phyloP scores from a whole-genome alignment of 768 basidiomycete genomes.

The Galerina sulciceps region DNA sequence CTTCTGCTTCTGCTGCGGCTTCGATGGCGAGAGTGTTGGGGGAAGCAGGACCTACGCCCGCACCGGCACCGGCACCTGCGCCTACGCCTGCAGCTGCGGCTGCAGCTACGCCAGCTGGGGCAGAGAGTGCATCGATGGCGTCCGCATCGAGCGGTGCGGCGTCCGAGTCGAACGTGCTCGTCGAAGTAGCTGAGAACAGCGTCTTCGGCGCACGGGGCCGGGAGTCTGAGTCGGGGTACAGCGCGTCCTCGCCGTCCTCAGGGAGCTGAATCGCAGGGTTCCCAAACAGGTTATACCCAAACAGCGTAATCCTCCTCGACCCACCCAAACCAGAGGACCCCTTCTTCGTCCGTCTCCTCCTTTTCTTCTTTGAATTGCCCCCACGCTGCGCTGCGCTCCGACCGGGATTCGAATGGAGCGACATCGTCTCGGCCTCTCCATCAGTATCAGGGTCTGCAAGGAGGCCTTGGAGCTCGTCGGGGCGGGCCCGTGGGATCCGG shows the following conservation, averaged over 20 bases:
- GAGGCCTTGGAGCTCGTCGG: conserved; percentile 43
- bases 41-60: no score
- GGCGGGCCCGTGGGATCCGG: conserved; percentile 39
- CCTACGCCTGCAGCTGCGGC: conserved; percentile 34
- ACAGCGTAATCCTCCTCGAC: conserved; percentile 53
- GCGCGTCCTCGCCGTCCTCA: conserved; percentile 51
- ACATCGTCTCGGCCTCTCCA: conserved; percentile 64
- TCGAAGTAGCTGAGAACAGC: conserved; percentile 24
- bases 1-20: conserved; percentile 42
- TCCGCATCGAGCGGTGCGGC: conserved; percentile 67
- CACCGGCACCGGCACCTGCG: no score
- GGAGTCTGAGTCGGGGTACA: conserved; percentile 17
- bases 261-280: conserved; percentile 56
- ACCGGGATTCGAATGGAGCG: conserved; percentile 67
- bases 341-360: conserved; percentile 32
- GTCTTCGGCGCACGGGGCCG: conserved; percentile 6
- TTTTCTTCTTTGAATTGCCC: no score
- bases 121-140: conserved; percentile 56
- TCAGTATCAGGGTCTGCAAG: conserved; percentile 45
- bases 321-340: conserved; percentile 21
- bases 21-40: conserved; percentile 37
- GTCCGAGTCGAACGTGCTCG: conserved; percentile 66
- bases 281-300: conserved; percentile 75
- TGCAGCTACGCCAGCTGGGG: conserved; percentile 37
- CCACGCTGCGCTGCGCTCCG: conserved; percentile 23